These are phyloP conservation scores for Cystobasidium slooffiae DNA, from an alignment of 1,284 basidiomycete species.

Conservation along the genomic window DNA sequence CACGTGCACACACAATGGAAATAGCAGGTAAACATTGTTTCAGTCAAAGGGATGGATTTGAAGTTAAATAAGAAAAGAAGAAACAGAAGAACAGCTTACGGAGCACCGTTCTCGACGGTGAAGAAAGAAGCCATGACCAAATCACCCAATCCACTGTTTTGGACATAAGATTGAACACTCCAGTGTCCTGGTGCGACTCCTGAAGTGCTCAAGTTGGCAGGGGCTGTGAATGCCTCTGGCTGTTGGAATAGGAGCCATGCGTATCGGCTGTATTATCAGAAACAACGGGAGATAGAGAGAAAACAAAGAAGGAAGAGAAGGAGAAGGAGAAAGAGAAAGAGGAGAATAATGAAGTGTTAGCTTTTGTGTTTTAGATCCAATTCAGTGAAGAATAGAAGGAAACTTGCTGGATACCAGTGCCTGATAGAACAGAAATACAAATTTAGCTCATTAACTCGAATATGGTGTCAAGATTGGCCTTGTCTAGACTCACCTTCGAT, in stretches of 20 bases:
- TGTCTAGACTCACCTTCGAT: slow-evolving; percentile 12
- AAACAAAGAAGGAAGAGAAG: background rate
- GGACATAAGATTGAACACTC: slow-evolving; percentile 62
- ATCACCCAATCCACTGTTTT: slow-evolving; percentile 55
- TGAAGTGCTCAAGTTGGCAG: slow-evolving; percentile 62
- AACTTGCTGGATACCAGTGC: slow-evolving; percentile 42
- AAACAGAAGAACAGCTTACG: slow-evolving; percentile 57
- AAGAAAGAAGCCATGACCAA: slow-evolving; percentile 67
- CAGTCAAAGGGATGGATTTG: slow-evolving; percentile 63
- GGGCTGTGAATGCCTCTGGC: slow-evolving; percentile 66
- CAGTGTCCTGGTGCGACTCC: slow-evolving; percentile 63
- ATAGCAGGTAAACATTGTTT: background rate
- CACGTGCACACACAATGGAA: slow-evolving; percentile 61
- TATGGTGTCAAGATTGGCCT: background rate
- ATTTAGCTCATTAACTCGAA: background rate
- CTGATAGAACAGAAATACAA: background rate
- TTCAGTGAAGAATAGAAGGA: background rate
- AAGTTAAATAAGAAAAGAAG: slow-evolving; percentile 48
- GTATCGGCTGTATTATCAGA: slow-evolving; percentile 60
- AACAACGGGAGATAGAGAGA: background rate
- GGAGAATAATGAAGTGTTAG: background rate
- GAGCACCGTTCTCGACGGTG: slow-evolving; percentile 70
- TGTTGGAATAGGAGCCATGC: slow-evolving; percentile 70
- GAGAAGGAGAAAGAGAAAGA: no score
- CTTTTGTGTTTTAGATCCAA: background rate